These are phyloP conservation scores for Bipolaris sorokiniana DNA, from an alignment of 2,329 filamentous ascomycete species.

Conservation along the genomic window DNA sequence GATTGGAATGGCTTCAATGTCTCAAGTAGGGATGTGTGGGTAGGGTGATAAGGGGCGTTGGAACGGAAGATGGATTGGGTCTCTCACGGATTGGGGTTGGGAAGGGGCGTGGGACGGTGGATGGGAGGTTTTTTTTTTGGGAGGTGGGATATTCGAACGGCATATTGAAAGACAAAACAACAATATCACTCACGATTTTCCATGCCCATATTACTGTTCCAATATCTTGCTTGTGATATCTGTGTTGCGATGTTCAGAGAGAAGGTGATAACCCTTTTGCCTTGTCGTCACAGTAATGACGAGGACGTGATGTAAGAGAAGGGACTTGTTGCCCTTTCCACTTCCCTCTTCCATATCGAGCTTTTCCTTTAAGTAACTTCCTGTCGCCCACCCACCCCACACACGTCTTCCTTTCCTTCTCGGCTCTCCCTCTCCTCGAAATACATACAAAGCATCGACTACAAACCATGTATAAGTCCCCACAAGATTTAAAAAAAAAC, in stretches of 20 bases:
- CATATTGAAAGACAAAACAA: conserved; percentile 10
- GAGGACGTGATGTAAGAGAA: too few species aligned
- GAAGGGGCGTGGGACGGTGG: not conserved
- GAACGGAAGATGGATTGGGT: not conserved
- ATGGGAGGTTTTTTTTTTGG: not conserved
- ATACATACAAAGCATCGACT: too few species aligned
- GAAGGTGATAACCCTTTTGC: too few species aligned
- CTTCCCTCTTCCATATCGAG: too few species aligned
- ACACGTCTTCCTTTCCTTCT: too few species aligned
- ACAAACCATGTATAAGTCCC: too few species aligned
- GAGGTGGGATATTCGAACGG: conserved; percentile 1
- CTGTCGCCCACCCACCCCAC: too few species aligned
- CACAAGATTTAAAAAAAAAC: too few species aligned
- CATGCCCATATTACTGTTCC: conserved; percentile 16
- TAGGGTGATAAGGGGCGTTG: not conserved
- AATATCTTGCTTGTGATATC: not conserved
- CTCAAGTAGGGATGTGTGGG: not conserved
- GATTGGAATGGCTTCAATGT: conserved; percentile 13
- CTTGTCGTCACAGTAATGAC: too few species aligned
- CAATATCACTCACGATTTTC: conserved; percentile 29
- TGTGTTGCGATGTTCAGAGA: not conserved
- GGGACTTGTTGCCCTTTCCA: too few species aligned
- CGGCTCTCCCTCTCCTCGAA: too few species aligned
- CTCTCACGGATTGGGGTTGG: not conserved
- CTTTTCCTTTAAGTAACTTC: too few species aligned